phyloP scores from a whole-genome alignment of 495 filamentous ascomycete genomes.

The Aspergillus affinis region DNA sequence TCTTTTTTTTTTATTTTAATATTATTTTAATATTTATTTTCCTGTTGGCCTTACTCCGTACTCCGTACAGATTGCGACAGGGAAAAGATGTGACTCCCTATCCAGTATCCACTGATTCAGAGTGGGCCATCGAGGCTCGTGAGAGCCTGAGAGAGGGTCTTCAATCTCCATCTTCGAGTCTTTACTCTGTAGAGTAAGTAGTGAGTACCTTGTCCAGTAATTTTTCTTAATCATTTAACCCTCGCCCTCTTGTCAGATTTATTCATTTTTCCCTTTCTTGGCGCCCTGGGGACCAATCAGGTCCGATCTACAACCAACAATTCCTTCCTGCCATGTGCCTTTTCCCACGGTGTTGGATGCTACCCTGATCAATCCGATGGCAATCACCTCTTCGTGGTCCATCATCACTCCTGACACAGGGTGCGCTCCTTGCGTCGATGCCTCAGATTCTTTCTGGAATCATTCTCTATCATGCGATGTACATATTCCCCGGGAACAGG shows the following conservation, averaged over 20 bases:
- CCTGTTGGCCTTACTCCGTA: neutral
- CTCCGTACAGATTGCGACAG: neutral
- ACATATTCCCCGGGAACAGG: neutral
- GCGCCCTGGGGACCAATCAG: neutral
- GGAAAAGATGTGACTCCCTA: slow-evolving; percentile 1
- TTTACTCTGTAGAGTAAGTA: neutral
- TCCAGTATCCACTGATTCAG: neutral
- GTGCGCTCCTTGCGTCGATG: neutral
- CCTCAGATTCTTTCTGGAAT: neutral
- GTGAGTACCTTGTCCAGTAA: neutral
- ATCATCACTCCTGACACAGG: neutral
- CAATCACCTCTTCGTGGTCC: neutral
- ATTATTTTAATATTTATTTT: neutral
- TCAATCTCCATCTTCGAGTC: neutral
- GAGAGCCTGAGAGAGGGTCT: neutral
- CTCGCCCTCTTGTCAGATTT: neutral
- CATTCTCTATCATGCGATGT: neutral
- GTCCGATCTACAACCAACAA: neutral
- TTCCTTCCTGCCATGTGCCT: neutral
- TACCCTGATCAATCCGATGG: neutral
- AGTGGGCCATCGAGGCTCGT: neutral
- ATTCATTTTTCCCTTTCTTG: neutral
- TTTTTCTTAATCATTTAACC: too few relatives aligned
- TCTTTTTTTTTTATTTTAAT: neutral
- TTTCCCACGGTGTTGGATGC: neutral